phyloP scores from a whole-genome alignment of 108 stramenopile genomes.

The Bacterosira constricta region DNA sequence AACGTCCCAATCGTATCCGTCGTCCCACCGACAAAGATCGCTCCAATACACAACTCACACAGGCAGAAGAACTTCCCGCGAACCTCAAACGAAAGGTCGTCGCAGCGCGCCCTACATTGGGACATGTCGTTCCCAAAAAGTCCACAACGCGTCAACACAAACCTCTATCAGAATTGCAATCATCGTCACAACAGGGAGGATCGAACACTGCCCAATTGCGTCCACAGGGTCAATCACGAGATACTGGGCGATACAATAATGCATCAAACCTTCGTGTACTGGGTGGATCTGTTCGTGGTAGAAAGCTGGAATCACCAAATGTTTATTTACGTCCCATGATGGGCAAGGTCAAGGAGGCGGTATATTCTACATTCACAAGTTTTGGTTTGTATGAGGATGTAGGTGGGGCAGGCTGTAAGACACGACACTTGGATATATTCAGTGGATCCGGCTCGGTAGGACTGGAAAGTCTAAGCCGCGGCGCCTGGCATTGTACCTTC shows the following conservation, averaged over 20 bases:
- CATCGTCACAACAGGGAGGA: constrained; percentile 55
- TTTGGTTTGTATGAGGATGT: constrained; percentile 86
- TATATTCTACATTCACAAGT: constrained; percentile 86
- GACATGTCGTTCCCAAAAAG: constrained; percentile 75
- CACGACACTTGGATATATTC: constrained; percentile 92
- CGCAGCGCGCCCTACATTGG: constrained; percentile 71
- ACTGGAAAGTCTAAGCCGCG: constrained; percentile 89
- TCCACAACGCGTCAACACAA: constrained; percentile 27
- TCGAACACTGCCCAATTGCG: constrained; percentile 62
- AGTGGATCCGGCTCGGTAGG: constrained; percentile 94
- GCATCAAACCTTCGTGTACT: constrained; percentile 80
- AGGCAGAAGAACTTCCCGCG: constrained; percentile 56
- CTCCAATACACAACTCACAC: not conserved
- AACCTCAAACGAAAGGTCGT: constrained; percentile 74
- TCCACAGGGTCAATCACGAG: constrained; percentile 79
- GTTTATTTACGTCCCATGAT: constrained; percentile 99
- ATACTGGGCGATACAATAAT: constrained; percentile 67
- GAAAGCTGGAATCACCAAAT: constrained; percentile 84
- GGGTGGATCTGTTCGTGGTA: constrained; percentile 79
- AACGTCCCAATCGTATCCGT: constrained; percentile 18
- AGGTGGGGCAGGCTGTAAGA: constrained; percentile 17
- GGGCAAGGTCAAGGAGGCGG: constrained; percentile 96
- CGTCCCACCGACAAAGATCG: not conserved
- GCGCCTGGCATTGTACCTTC: constrained; percentile 88
- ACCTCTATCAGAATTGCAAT: not conserved